Evolutionary conservation across 2,329 filamentous ascomycete genomes (phyloP), one percentile per base, ranked within the genome.

Genomic region (Sporothrix mexicana): DNA sequence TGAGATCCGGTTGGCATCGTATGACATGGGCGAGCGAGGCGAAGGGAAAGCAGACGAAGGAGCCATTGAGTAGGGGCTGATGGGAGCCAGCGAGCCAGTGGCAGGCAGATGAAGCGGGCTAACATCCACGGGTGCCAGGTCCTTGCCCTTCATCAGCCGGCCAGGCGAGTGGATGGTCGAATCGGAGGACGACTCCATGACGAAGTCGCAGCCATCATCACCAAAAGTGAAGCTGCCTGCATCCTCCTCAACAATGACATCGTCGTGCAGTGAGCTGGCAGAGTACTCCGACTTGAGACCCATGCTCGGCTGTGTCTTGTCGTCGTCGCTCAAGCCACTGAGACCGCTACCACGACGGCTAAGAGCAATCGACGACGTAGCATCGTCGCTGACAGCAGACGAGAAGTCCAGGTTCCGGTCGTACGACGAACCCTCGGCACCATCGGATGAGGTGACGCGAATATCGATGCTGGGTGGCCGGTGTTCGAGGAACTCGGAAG

Each of bases 1-100:
- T 6, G 92, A 93, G 41, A 94, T 88, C 23, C 91, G 88, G 70
- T 92, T 90, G 0, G 88, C 88, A 75, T 95, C 92, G 72, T 93
- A 90, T 3, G 89, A 90, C 80, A 92, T 84, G 73, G 90, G 85
- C 74, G 91, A 88, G 70, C 91, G 88, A 0, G 92, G 92, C 5
- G 92, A 94, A 0, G 92, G 87, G 78, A 90, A 86, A 9, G 71
- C 72, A 0, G 92, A 92, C 0, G 89, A 84, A 75, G 88, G 86
- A 69, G 88, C 87, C 74, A 88, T 87, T 55, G 92, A 88, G 70
- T 91, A 89, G 9, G 92, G 90, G 80, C 91, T 90, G 75, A 88
- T 79, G n/a, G 88, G 86, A 43, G 83, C 81, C 72, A 84, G 77
- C 3, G 84, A 41, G 2, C 20, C n/a, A 17, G 83, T 80, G 2